Percentiles rank a stretch among this genome's conserved stretches.
These are phyloP conservation scores for Pterocarpus santalinus DNA, from an alignment of 306 rosid species.

Conservation along the genomic window DNA sequence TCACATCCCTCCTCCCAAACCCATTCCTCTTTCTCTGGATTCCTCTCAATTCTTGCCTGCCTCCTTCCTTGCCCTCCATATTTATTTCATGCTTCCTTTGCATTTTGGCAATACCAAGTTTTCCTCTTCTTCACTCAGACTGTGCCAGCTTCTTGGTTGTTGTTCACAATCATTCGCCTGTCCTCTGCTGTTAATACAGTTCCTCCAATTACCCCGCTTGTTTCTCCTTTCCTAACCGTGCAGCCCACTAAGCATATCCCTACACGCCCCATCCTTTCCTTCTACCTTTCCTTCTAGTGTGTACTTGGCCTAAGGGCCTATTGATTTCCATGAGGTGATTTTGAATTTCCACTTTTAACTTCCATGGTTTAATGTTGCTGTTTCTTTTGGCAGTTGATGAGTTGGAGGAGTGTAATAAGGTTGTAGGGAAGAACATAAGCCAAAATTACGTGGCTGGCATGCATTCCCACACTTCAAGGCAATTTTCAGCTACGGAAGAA, in stretches of 20 bases:
- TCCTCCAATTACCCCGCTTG: not conserved
- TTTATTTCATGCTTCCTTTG: not conserved
- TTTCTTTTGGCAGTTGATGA: constrained; percentile 85
- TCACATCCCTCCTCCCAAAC: not conserved
- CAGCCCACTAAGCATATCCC: not conserved
- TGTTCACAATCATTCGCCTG: not conserved
- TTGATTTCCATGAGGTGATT: constrained; percentile 15
- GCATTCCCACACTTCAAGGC: constrained; percentile 64
- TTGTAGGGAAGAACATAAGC: constrained; percentile 75
- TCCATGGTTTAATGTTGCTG: constrained; percentile 39
- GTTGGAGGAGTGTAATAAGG: constrained; percentile 94
- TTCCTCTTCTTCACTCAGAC: not conserved
- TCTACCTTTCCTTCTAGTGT: not conserved
- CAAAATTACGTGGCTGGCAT: constrained; percentile 45
- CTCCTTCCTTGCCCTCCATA: not conserved
- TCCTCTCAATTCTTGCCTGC: not conserved
- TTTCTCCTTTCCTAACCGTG: constrained; percentile 1
- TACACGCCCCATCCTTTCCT: not conserved
- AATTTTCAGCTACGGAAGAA: constrained; percentile 57
- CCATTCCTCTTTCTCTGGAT: not conserved
- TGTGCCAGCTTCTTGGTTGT: not conserved
- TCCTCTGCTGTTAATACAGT: not conserved
- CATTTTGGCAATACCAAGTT: not conserved
- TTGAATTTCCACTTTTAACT: constrained; percentile 7
- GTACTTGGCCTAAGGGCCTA: not conserved